Evolutionary conservation across 352 stramenopile species (phyloP), one percentile per base, ranked within the genome.

Genomic region (Globisporangium emineosum): DNA sequence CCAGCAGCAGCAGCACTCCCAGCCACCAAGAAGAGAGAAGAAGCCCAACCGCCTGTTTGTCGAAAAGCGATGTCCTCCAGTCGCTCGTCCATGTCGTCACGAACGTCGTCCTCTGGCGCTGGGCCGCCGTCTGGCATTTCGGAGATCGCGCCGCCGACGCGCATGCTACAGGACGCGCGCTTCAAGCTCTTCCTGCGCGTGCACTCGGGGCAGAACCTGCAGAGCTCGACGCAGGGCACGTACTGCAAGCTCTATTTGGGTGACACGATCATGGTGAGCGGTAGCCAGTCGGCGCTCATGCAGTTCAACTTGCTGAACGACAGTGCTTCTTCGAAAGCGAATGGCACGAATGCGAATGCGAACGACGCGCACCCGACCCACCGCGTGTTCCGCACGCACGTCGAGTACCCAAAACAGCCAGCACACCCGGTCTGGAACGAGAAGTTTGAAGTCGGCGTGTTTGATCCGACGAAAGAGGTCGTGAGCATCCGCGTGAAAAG

Each of bases 171-270:
- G 42, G 65, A 54, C 30, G 23, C 67, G 30, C 61, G 61, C 55
- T 89, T 83, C 64, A 87, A 77, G 52, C 72, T 92, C 55, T 89
- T 78, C 52, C 53, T 92, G 32, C 83, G 81, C 37, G 79, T 92
- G 27, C 81, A 90, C 62, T 91, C 83, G 55, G 80, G 73, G 35
- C 67, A 76, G 27, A 75, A 82, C 27, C 57, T 91, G 35, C 53
- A 79, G 27, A 67, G 67, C 5, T 68, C 78, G 25, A 66, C 78
- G 23, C 73, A 82, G 54, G 61, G 69, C 30, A 79, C 73, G 9
- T 92, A 90, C 68, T 89, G 78, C 60, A 92, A 89, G 65, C 51
- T 90, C n/a, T 90, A 92, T 50, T 40, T 90, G 33, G 83, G 81
- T 2, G 75, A 88, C 6, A 71, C 71, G 35, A 66, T 75, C 23